Base-by-base conservation (phyloP, 2,329 filamentous ascomycete genomes). In the Aspergillus ustus region DNA sequence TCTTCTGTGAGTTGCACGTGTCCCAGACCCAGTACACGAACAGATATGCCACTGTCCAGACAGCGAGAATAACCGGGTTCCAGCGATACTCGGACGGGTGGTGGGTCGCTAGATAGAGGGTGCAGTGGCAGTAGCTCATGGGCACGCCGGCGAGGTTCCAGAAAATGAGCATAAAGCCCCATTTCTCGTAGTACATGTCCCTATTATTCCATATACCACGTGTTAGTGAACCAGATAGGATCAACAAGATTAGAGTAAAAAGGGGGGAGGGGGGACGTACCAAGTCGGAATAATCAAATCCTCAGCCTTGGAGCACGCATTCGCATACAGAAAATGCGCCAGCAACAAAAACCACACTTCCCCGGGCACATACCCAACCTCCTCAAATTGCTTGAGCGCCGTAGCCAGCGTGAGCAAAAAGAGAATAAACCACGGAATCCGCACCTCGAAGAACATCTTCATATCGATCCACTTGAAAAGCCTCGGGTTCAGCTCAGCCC, bases 101-200 rank as follows among this genome's bases (percentile, higher is more conserved):
- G 74, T 95, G 92, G 75, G 89, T 92, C 64, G 92, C 92, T 40
- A 97, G 84, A 79, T 91, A 97, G 69, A 97, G 85, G 43, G 91
- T 93, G 84, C 91, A 95, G 82, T 97, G 93, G 80, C 92, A 96
- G 83, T 97, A 97, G 31, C 88, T 92, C 59, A 97, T 85, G 6
- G 93, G 93, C 13, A 97, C 93, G 65, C 93, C 93, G 43, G 93
- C 92, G 74, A 97, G 83, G 78, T 96, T 97, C 93, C 93, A 97
- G 86, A 97, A 97, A 75, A 95, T 96, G 68, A 97, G 86, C 92
- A 97, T 96, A 81, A 97, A 97, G 43, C 93, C 93, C 85, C 91
- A 92, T 80, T 97, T 96, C 82, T 97, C 93, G 72, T 92, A 93
- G 82, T 95, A 96, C 89, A 97, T 96, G 72, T 97, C 93, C 90